A percentile compares a stretch with the other conserved stretches of the same genome.
phyloP scores from a whole-genome alignment of 1,284 basidiomycete species.

The Puccinia triticina region DNA sequence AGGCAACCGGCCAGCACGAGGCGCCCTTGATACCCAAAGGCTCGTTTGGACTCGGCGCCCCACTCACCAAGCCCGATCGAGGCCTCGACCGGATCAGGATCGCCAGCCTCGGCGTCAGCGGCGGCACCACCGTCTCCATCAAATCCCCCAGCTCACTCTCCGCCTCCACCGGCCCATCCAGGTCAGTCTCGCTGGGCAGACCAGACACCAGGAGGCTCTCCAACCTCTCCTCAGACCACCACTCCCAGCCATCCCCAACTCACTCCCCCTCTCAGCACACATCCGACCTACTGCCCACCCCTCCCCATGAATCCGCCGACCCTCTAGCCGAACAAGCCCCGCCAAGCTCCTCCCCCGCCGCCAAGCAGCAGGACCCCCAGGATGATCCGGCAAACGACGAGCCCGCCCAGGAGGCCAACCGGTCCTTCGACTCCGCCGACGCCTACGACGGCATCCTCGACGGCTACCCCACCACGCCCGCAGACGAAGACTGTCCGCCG shows the following conservation, averaged over 20 bases:
- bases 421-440: background rate
- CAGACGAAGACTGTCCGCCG: conserved; percentile 33
- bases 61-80: conserved; percentile 11
- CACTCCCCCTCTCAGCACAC: background rate
- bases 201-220: background rate
- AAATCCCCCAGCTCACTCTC: background rate
- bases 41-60: conserved; percentile 41
- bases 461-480: conserved; percentile 30
- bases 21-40: conserved; percentile 39
- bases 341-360: too few relatives aligned
- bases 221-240: conserved; percentile 5
- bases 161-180: background rate
- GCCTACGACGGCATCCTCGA: conserved; percentile 46
- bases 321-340: background rate
- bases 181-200: background rate
- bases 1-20: conserved; percentile 34
- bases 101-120: conserved; percentile 45
- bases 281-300: background rate
- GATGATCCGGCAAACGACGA: background rate
- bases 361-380: background rate
- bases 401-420: background rate
- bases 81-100: conserved; percentile 42
- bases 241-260: background rate
- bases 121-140: conserved; percentile 4
- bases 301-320: background rate